Evolutionary conservation across 345 rosid species (phyloP), one percentile per base, ranked within the genome.

Genomic region (Trapa incisa): DNA sequence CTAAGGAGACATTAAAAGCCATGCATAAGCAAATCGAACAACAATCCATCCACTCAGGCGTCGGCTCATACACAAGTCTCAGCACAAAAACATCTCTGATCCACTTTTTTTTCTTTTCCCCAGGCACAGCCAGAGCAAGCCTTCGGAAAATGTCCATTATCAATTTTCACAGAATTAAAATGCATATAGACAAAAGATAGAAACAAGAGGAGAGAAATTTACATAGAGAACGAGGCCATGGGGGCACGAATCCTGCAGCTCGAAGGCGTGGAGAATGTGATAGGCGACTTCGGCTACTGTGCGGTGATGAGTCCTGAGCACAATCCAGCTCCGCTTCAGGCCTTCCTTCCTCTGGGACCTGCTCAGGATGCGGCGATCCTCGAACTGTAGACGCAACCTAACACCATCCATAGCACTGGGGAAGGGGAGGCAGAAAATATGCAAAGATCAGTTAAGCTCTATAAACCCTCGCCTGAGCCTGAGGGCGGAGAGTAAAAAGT

Each of bases 151-250:
- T 54, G 35, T 6, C 60, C 5, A 54, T 54, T 13, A 45, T 45
- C 48, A 7, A 45, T n/a, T n/a, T 54, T 22, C 9, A n/a, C 35
- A n/a, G 60, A 54, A 54, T n/a, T 22, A n/a, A 5, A 54, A 22
- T 13, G 7, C 52, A 10, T 16, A 58, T 14, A 9, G 14, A 38
- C 37, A 22, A 39, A 2, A 64, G 17, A 41, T 11, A 45, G 12
- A 45, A 64, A 0, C 42, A 11, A 15, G 50, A 11, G n/a, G 57
- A 7, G n/a, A 61, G 70, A 58, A 13, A 57, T 73, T 43, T 78
- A 91, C 99, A 17, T 80, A 87, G 70, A 94, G 85, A 73, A 85
- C 45, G 76, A 95, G 75, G 77, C 97, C 96, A 67, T 63, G 38
- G 14, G 89, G 96, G 73, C 93, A 95, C 61, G 89, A 72, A 67